Conservation (phyloP, 2,329 filamentous ascomycete species). For the Pseudogymnoascus destructans region DNA sequence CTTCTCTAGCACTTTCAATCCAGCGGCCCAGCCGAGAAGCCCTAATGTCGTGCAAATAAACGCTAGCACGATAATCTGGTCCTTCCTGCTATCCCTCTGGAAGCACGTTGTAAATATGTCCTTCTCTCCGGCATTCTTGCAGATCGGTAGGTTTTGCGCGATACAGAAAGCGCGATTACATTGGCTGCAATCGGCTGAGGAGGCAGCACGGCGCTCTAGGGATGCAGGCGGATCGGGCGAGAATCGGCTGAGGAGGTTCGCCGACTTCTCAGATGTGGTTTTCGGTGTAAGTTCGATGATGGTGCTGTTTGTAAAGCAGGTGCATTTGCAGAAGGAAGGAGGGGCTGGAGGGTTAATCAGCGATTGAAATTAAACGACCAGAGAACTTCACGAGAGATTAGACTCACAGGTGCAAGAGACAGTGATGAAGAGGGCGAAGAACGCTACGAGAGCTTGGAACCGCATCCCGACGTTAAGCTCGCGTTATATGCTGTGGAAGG, state of each 20-base stretch:
- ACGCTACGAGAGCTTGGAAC: conserved; percentile 13
- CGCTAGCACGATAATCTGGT: conserved; percentile 51
- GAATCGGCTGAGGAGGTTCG: conserved; percentile 12
- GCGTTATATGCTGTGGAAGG: not conserved
- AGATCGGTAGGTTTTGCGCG: conserved; percentile 45
- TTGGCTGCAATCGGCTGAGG: conserved; percentile 34
- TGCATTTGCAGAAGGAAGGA: conserved; percentile 57
- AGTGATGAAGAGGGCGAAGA: conserved; percentile 20
- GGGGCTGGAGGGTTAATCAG: conserved; percentile 34
- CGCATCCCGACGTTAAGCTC: not conserved
- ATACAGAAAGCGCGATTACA: conserved; percentile 56
- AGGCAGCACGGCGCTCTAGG: not conserved
- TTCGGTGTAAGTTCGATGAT: conserved; percentile 42
- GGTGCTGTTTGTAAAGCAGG: conserved; percentile 56
- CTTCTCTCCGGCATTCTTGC: conserved; percentile 46
- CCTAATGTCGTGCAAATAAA: conserved; percentile 48
- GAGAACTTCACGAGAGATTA: not conserved
- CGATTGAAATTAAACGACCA: not conserved
- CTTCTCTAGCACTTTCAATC: conserved; percentile 36
- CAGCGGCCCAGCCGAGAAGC: conserved; percentile 46
- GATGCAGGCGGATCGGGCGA: not conserved
- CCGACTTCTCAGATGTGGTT: conserved; percentile 15
- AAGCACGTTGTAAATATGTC: conserved; percentile 52
- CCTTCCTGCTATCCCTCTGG: conserved; percentile 54
- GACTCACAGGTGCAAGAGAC: conserved; percentile 21